A percentile compares a stretch with the other conserved stretches of the same genome.
These are phyloP conservation scores for Populus ilicifolia DNA, from an alignment of 345 rosid species.

Conservation along the genomic window DNA sequence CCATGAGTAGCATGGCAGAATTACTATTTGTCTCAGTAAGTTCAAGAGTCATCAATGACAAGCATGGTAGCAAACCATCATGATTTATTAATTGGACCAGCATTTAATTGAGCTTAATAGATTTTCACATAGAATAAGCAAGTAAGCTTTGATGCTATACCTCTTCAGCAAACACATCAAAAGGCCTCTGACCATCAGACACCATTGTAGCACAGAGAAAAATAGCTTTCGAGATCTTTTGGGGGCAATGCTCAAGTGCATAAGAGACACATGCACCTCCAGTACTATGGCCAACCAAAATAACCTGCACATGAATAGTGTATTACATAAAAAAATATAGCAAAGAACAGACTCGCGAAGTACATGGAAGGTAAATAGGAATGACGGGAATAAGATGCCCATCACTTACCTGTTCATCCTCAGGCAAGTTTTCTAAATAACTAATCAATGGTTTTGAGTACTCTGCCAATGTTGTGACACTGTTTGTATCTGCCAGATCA, in stretches of 20 bases:
- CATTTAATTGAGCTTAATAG: not conserved
- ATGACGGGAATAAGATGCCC: not conserved
- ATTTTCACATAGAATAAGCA: not conserved
- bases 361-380: not conserved
- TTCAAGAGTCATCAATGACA: not conserved
- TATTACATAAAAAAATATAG: not conserved
- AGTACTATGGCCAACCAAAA: constrained; percentile 81
- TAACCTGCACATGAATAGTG: constrained; percentile 46
- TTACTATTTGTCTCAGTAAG: not conserved
- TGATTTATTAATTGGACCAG: not conserved
- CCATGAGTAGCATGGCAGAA: not conserved
- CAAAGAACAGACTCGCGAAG: not conserved
- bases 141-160: constrained; percentile 29
- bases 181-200: constrained; percentile 79
- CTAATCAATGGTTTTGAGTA: constrained; percentile 75
- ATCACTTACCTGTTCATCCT: constrained; percentile 77
- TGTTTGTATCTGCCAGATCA: constrained; percentile 59
- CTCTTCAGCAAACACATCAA: constrained; percentile 94
- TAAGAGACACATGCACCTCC: constrained; percentile 90
- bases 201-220: constrained; percentile 93
- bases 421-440: constrained; percentile 58
- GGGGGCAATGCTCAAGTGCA: constrained; percentile 72
- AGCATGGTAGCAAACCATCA: not conserved
- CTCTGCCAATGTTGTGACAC: constrained; percentile 64
- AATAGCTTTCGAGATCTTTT: constrained; percentile 75